Percentiles rank a stretch among this genome's conserved stretches.
Evolutionary conservation across 179 eudicot species (phyloP).

Genomic region (Corrigiola litoralis): DNA sequence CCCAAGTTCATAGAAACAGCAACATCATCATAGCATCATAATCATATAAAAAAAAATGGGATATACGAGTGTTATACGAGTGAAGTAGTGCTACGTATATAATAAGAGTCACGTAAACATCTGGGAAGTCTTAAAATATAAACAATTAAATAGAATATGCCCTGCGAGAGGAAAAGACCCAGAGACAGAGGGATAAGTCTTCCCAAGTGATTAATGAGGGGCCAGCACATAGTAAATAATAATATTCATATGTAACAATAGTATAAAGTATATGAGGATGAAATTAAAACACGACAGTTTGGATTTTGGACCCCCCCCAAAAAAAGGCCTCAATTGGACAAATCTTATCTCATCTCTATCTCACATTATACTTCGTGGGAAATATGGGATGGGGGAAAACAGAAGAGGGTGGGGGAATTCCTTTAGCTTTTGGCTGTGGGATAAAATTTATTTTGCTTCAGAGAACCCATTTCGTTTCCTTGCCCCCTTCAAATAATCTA

Average conservation of each 20-base stretch:
- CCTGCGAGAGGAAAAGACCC: constrained; percentile 16
- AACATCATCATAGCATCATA: constrained; percentile 1
- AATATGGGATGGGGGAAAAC: constrained; percentile 19
- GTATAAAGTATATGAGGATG: constrained; percentile 25
- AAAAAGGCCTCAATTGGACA: constrained; percentile 28
- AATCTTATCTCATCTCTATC: constrained; percentile 28
- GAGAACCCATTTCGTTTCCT: neutral
- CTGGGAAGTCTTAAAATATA: neutral
- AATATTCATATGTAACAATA: neutral
- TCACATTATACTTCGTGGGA: neutral
- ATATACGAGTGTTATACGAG: too few relatives aligned
- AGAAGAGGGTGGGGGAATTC: neutral
- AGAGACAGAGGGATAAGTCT: constrained; percentile 18
- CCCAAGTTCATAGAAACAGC: neutral
- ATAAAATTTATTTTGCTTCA: too few relatives aligned
- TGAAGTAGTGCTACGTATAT: too few relatives aligned
- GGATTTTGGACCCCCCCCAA: constrained; percentile 2
- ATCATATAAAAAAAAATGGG: neutral
- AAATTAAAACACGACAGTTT: constrained; percentile 34
- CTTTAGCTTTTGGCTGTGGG: neutral
- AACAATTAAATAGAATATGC: constrained; percentile 4
- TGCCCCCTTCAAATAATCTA: neutral
- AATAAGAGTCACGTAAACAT: neutral
- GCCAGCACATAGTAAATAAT: constrained; percentile 2
- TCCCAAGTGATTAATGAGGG: constrained; percentile 13